Percentiles rank a stretch among this genome's conserved stretches.
Conservation (phyloP, 306 rosid species). For the Cucumis hystrix region DNA sequence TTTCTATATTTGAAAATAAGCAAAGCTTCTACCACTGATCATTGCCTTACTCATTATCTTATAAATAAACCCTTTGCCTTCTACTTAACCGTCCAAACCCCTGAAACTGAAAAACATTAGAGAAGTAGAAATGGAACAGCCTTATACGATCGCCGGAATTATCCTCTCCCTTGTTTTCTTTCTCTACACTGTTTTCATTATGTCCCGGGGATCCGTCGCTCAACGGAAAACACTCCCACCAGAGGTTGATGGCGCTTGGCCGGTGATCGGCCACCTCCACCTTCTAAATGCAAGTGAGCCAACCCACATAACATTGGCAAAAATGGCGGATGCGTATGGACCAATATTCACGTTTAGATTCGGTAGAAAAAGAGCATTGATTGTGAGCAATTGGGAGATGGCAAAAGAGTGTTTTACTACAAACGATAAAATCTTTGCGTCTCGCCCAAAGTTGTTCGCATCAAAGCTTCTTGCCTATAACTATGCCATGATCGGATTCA, state of each 20-base stretch:
- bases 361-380: slow-evolving; percentile 7
- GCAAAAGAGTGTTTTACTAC: slow-evolving; percentile 41
- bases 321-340: slow-evolving; percentile 21
- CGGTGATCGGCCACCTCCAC: not conserved
- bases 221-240: not conserved
- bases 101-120: too few species aligned
- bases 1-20: too few species aligned
- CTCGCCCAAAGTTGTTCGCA: slow-evolving; percentile 11
- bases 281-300: not conserved
- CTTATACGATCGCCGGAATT: too few species aligned
- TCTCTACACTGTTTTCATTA: too few species aligned
- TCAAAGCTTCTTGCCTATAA: not conserved
- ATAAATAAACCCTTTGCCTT: too few species aligned
- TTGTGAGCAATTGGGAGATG: slow-evolving; percentile 28
- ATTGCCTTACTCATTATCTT: too few species aligned
- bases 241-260: not conserved
- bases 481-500: slow-evolving; percentile 8
- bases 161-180: too few species aligned
- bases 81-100: too few species aligned
- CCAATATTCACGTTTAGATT: too few species aligned
- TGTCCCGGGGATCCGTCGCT: not conserved
- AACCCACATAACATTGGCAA: slow-evolving; percentile 12
- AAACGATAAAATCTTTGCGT: slow-evolving; percentile 14
- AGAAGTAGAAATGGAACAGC: too few species aligned
- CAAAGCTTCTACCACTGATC: too few species aligned